Base-by-base conservation (phyloP, 139 green algal genomes). In the Chlamydomonas incerta region DNA sequence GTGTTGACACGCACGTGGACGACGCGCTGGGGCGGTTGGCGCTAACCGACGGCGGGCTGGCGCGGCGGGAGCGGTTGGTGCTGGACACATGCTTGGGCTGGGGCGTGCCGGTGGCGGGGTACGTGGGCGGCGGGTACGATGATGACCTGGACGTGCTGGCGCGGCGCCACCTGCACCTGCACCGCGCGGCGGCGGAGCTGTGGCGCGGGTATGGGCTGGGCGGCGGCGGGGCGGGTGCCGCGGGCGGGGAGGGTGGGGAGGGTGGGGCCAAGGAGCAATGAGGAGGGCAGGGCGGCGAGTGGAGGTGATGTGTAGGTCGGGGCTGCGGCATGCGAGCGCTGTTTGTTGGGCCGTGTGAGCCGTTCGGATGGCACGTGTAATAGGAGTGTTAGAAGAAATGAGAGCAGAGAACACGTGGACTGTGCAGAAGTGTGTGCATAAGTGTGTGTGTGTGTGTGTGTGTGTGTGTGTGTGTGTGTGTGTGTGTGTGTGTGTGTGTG, bases 11-110 rank as follows among this genome's bases (percentile, higher is more conserved):
- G 0, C 95, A 98, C 82, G 70, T 9, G 18, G 81, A 90, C 60
- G 96, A 98, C 74, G 72, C 69, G 1, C 91, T 98, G n/a, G 96
- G 96, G 3, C 76, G 90, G n/a, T 89, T 98, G 34, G 65, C 37
- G 6, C 66, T 93, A 20, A 95, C 81, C 1, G 90, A 97, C 80
- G 62, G 89, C 21, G 96, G 96, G 31, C 87, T 98, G 50, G 69
- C 73, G 83, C 87, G 94, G 2, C 79, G 95, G 9, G 96, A 98
- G 84, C 76, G 93, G 86, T 84, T 97, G 88, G 96, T 98, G 71
- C 69, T 97, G 73, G 95, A 97, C 91, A 97, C 91, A 0, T 95
- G 92, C 85, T 47, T 96, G 29, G 91, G 87, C 34, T 68, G 65
- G 0, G 95, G 92, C 0, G 88, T 97, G 24, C 95, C 95, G 0